A percentile compares a stretch with the other conserved stretches of the same genome.
These are phyloP conservation scores for Gliomastix tumulicola DNA, from an alignment of 2,329 filamentous ascomycete genomes.

Conservation along the genomic window DNA sequence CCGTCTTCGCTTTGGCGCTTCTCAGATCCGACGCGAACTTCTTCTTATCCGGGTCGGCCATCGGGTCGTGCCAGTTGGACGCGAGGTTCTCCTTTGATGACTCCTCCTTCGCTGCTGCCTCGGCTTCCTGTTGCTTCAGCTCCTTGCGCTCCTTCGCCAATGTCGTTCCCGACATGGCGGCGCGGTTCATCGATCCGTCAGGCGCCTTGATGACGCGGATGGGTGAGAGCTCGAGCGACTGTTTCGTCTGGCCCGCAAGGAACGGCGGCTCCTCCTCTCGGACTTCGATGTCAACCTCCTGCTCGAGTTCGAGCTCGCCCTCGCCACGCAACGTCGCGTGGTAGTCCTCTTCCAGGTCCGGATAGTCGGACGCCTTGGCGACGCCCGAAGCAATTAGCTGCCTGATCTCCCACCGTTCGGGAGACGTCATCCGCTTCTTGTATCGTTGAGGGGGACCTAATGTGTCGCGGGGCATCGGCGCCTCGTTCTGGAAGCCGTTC, in stretches of 20 bases:
- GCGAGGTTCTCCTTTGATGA: conserved; percentile 74
- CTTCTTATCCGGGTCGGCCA: conserved; percentile 77
- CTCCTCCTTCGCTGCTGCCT: conserved; percentile 66
- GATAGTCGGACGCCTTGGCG: conserved; percentile 86
- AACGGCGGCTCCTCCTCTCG: conserved; percentile 95
- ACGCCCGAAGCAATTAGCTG: conserved; percentile 95
- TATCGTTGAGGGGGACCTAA: conserved; percentile 44
- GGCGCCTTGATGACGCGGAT: conserved; percentile 96
- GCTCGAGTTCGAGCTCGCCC: conserved; percentile 76
- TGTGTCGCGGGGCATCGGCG: conserved; percentile 29
- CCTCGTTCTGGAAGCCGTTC: conserved; percentile 39
- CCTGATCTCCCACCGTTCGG: conserved; percentile 94
- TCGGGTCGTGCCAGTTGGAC: conserved; percentile 94
- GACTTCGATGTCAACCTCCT: conserved; percentile 96
- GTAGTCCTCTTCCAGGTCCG: conserved; percentile 90
- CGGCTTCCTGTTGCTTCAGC: conserved; percentile 77
- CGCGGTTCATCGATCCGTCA: conserved; percentile 94
- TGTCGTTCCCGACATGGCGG: conserved; percentile 86
- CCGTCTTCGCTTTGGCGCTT: conserved; percentile 56
- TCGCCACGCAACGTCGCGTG: conserved; percentile 81
- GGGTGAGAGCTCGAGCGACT: conserved; percentile 87
- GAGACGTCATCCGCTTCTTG: conserved; percentile 92
- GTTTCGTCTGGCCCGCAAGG: conserved; percentile 90
- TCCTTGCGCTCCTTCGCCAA: conserved; percentile 88
- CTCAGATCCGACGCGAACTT: conserved; percentile 87